These are phyloP conservation scores for Alternaria gansuensis DNA, from an alignment of 2,329 filamentous ascomycete genomes.

Conservation along the genomic window DNA sequence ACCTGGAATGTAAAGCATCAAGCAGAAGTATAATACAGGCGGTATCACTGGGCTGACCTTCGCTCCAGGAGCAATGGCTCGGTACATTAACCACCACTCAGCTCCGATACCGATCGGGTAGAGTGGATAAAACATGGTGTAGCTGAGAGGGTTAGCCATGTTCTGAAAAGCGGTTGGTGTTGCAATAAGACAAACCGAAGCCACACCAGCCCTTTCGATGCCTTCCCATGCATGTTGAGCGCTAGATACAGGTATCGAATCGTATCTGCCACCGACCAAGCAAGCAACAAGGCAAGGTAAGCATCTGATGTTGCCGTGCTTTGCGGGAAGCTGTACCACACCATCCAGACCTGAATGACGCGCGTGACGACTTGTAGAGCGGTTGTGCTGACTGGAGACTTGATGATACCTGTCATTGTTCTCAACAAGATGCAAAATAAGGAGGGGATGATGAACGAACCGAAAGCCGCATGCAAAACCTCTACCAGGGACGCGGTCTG, in stretches of 20 bases:
- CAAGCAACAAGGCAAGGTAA: conserved; percentile 32
- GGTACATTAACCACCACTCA: conserved; percentile 41
- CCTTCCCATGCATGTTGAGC: conserved; percentile 32
- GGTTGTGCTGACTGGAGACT: conserved; percentile 37
- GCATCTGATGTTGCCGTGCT: conserved; percentile 30
- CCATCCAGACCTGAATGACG: conserved; percentile 43
- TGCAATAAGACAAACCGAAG: conserved; percentile 24
- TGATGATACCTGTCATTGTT: conserved; percentile 30
- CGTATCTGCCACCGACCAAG: conserved; percentile 36
- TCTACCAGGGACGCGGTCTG: conserved; percentile 37
- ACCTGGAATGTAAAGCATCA: conserved; percentile 39
- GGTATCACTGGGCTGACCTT: conserved; percentile 25
- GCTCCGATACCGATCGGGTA: conserved; percentile 41
- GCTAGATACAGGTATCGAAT: conserved; percentile 37
- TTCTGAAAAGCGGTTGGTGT: background rate
- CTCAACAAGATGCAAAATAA: background rate
- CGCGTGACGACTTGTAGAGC: conserved; percentile 36
- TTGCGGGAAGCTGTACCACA: conserved; percentile 35
- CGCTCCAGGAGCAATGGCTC: conserved; percentile 23
- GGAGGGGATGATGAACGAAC: conserved; percentile 15
- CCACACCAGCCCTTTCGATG: conserved; percentile 28
- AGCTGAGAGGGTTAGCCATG: conserved; percentile 14
- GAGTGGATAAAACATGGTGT: conserved; percentile 38
- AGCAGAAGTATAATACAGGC: conserved; percentile 32
- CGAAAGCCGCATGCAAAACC: conserved; percentile 31